Evolutionary conservation across 2,329 filamentous ascomycete genomes (phyloP).

Genomic region (Sporothrix luriei): DNA sequence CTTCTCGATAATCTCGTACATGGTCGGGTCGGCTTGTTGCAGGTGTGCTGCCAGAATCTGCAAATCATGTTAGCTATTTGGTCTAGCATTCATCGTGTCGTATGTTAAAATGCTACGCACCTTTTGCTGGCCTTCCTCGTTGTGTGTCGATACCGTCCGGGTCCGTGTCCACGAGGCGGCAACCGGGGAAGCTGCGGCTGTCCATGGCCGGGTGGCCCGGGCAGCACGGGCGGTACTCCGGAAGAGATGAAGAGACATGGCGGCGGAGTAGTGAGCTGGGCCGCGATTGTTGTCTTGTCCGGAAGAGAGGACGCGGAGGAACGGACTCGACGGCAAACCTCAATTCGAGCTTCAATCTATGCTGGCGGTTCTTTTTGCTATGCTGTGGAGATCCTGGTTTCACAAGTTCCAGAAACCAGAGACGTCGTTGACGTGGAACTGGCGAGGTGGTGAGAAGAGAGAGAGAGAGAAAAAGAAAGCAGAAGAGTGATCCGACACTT

Average conservation of each 20-base stretch:
- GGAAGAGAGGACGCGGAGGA: not conserved
- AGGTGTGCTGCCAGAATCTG: slow-evolving; percentile 80
- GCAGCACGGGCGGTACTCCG: slow-evolving; percentile 55
- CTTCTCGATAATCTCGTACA: slow-evolving; percentile 89
- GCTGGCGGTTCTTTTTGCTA: not conserved
- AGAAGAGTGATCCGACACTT: slow-evolving; percentile 20
- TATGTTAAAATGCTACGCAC: slow-evolving; percentile 43
- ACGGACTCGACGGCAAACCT: not conserved
- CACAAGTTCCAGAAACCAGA: not conserved
- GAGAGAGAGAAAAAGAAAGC: not conserved
- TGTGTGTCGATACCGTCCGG: slow-evolving; percentile 51
- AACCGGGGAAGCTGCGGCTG: slow-evolving; percentile 35
- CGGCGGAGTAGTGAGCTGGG: not conserved
- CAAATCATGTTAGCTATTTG: slow-evolving; percentile 30
- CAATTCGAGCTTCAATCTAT: slow-evolving; percentile 4
- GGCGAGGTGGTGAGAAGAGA: not conserved
- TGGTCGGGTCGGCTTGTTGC: slow-evolving; percentile 79
- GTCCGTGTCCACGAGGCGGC: slow-evolving; percentile 39
- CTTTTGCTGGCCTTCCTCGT: slow-evolving; percentile 62
- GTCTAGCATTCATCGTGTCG: not conserved
- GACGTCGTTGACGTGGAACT: slow-evolving; percentile 2
- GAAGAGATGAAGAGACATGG: slow-evolving; percentile 54
- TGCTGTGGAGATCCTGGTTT: not conserved
- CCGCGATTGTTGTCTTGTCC: not conserved
- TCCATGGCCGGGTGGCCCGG: slow-evolving; percentile 46